These are phyloP conservation scores for Claviceps citrina DNA, from an alignment of 2,329 filamentous ascomycete species.

Conservation along the genomic window DNA sequence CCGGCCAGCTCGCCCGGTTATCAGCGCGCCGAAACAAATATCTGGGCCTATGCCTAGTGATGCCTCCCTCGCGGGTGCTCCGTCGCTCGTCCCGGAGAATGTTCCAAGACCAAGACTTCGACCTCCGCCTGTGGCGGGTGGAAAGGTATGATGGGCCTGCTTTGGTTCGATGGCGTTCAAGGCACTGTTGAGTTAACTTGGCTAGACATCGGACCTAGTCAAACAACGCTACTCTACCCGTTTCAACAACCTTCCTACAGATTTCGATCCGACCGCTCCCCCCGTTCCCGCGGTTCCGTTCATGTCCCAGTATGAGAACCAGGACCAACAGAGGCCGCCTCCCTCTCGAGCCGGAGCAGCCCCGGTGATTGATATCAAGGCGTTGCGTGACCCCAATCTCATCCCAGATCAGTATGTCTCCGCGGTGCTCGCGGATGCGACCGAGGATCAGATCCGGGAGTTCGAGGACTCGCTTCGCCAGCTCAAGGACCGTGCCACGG, in stretches of 20 bases:
- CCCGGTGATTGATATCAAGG: conserved; percentile 59
- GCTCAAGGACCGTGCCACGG: conserved; percentile 61
- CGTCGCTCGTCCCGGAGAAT: conserved; percentile 11
- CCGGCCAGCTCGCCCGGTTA: conserved; percentile 31
- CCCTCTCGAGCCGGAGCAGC: conserved; percentile 38
- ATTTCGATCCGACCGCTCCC: conserved; percentile 53
- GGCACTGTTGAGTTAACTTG: conserved; percentile 11
- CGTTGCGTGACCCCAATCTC: conserved; percentile 64
- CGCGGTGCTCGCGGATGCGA: conserved; percentile 63
- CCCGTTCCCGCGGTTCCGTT: conserved; percentile 55
- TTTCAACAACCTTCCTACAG: conserved; percentile 62
- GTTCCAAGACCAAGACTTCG: conserved; percentile 27
- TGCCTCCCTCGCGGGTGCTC: conserved; percentile 20
- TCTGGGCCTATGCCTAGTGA: conserved; percentile 43
- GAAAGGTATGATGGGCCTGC: conserved; percentile 31
- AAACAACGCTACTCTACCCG: conserved; percentile 90
- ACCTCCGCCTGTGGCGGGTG: conserved; percentile 35
- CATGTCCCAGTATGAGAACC: conserved; percentile 41
- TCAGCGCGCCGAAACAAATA: conserved; percentile 48
- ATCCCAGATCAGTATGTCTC: conserved; percentile 66
- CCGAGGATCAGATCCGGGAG: conserved; percentile 70
- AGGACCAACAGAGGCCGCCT: conserved; percentile 34
- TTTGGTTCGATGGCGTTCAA: background rate
- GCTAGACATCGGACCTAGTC: conserved; percentile 62
- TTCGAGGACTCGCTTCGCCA: conserved; percentile 64